Percentiles rank a stretch among this genome's conserved stretches.
These are phyloP conservation scores for Ceratocystis harringtonii DNA, from an alignment of 2,329 filamentous ascomycete genomes.

Conservation along the genomic window DNA sequence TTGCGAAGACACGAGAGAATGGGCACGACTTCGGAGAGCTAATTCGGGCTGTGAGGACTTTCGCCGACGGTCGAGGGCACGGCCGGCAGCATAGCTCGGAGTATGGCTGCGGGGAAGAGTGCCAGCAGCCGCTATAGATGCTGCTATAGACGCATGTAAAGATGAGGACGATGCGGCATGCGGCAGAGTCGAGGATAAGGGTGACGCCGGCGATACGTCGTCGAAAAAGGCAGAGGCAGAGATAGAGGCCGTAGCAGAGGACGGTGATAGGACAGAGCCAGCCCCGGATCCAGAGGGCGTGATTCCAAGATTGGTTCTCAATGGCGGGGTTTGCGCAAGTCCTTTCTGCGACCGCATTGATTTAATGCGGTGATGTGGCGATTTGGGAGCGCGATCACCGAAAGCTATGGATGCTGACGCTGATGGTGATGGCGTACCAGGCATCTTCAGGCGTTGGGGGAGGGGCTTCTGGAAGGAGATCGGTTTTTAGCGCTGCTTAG, in stretches of 20 bases:
- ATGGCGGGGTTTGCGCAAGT: background rate
- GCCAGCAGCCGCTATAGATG: conserved; percentile 27
- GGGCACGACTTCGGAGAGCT: conserved; percentile 40
- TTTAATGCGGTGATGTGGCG: conserved; percentile 11
- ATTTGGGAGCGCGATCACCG: conserved; percentile 3
- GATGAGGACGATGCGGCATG: conserved; percentile 8
- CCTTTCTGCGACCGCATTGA: conserved; percentile 14
- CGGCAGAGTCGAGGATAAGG: background rate
- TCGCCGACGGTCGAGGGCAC: conserved; percentile 37
- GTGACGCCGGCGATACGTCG: background rate
- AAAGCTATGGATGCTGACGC: background rate
- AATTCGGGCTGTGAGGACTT: conserved; percentile 39
- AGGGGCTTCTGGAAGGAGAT: background rate
- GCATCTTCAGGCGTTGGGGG: background rate
- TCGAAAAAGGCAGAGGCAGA: conserved; percentile 6
- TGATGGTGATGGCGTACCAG: conserved; percentile 5
- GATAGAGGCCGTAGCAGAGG: background rate
- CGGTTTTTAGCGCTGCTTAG: background rate
- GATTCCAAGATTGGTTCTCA: background rate
- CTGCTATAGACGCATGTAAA: conserved; percentile 16
- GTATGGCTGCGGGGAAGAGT: conserved; percentile 42
- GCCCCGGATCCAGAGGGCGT: background rate
- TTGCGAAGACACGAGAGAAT: conserved; percentile 26
- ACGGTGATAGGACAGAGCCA: conserved; percentile 1
- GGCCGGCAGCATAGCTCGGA: conserved; percentile 44